A percentile compares a stretch with the other conserved stretches of the same genome.
phyloP scores from a whole-genome alignment of 306 rosid species.

The Boehmeria nivea region DNA sequence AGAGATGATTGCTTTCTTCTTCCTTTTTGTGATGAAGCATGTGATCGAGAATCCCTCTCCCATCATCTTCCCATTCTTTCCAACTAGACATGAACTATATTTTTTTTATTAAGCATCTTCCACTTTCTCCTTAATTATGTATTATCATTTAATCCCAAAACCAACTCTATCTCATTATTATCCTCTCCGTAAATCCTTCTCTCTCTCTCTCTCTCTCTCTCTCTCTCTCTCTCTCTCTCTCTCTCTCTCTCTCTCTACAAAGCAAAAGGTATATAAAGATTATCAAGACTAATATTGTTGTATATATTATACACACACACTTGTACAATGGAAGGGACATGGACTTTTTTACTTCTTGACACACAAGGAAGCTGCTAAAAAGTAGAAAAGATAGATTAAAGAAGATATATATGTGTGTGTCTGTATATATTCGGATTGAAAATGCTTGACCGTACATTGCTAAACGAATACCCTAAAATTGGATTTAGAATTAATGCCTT shows the following conservation, averaged over 20 bases:
- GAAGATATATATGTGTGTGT: slow-evolving; percentile 5
- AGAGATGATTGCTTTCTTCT: slow-evolving; percentile 32
- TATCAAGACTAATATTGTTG: no score
- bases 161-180: slow-evolving; percentile 7
- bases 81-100: slow-evolving; percentile 31
- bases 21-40: slow-evolving; percentile 23
- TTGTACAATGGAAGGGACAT: background rate
- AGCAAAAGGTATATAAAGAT: no score
- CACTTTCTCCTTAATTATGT: slow-evolving; percentile 11
- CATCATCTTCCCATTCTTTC: slow-evolving; percentile 30
- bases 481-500: no score
- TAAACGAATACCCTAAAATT: no score
- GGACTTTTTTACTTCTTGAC: slow-evolving; percentile 1
- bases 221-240: no score
- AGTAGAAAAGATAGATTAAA: background rate
- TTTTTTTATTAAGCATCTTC: no score
- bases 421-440: no score
- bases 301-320: no score
- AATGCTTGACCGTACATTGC: no score
- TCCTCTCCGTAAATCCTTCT: background rate
- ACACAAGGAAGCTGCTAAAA: slow-evolving; percentile 12
- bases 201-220: no score
- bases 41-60: slow-evolving; percentile 32
- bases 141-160: background rate
- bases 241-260: no score